Percentiles rank a stretch among this genome's conserved stretches.
Conservation (phyloP, 2,329 filamentous ascomycete genomes). For the Xylaria sp. region DNA sequence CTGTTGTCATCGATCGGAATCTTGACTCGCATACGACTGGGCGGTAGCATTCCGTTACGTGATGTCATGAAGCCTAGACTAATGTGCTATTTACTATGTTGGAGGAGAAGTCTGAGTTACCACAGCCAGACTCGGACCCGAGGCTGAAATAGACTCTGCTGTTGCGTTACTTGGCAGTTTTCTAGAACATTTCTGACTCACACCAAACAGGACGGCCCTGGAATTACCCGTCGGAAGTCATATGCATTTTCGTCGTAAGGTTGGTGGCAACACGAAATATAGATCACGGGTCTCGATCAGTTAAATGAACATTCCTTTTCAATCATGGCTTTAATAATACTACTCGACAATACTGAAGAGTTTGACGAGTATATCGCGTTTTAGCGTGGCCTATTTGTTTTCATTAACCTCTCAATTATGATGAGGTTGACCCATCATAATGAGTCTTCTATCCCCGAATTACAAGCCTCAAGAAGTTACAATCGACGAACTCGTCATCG, state of each 20-base stretch:
- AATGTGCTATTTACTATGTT: not conserved
- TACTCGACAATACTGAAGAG: not conserved
- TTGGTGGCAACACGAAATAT: not conserved
- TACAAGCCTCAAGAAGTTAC: slow-evolving; percentile 41
- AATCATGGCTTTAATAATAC: not conserved
- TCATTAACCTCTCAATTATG: not conserved
- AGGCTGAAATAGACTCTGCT: not conserved
- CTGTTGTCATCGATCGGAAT: not conserved
- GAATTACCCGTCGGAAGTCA: too few species aligned
- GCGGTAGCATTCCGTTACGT: not conserved
- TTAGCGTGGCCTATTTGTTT: slow-evolving; percentile 6
- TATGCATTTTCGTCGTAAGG: not conserved
- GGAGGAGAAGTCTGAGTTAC: not conserved
- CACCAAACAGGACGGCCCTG: not conserved
- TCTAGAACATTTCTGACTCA: not conserved
- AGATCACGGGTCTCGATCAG: not conserved
- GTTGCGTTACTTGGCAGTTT: not conserved
- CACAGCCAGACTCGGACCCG: not conserved
- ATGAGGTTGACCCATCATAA: not conserved
- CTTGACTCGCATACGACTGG: not conserved
- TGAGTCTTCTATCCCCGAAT: slow-evolving; percentile 29
- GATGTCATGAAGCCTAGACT: not conserved
- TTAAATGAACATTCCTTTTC: not conserved
- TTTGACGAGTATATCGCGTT: not conserved
- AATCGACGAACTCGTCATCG: slow-evolving; percentile 45